Evolutionary conservation across 768 basidiomycete genomes (phyloP).

Genomic region (Mycena pura): DNA sequence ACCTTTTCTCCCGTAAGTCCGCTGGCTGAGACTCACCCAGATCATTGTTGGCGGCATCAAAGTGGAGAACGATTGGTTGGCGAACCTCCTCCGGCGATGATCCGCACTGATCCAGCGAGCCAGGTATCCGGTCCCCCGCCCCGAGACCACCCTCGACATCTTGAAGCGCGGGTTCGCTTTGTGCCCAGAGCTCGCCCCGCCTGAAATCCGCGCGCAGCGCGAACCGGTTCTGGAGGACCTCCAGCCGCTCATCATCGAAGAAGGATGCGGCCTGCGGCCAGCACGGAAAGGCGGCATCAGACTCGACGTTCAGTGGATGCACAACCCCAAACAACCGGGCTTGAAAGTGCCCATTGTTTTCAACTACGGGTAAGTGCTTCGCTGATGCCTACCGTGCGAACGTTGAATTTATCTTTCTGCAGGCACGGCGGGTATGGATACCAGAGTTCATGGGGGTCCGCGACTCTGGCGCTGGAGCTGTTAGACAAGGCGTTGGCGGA

Average conservation of each 20-base stretch:
- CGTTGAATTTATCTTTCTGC: no score
- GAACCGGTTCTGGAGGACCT: constrained; percentile 58
- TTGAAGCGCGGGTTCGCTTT: constrained; percentile 57
- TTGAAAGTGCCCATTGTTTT: constrained; percentile 49
- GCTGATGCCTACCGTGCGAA: not conserved
- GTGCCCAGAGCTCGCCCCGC: constrained; percentile 64
- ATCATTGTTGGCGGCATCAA: constrained; percentile 70
- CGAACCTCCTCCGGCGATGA: not conserved
- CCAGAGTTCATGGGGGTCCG: constrained; percentile 71
- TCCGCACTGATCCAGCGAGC: not conserved
- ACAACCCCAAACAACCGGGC: not conserved
- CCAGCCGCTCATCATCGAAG: constrained; percentile 52
- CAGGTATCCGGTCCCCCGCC: constrained; percentile 71
- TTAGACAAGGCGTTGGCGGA: constrained; percentile 48
- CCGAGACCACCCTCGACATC: constrained; percentile 66
- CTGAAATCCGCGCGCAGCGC: constrained; percentile 53
- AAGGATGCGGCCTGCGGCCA: constrained; percentile 70
- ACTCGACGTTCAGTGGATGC: constrained; percentile 11
- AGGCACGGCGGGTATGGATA: constrained; percentile 70
- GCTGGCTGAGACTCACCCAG: constrained; percentile 28
- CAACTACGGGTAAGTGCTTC: constrained; percentile 14
- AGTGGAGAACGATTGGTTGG: constrained; percentile 65
- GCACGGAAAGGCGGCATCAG: constrained; percentile 68
- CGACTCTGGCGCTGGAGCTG: constrained; percentile 53
- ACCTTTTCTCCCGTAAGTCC: not conserved